A percentile compares a stretch with the other conserved stretches of the same genome.
These are phyloP conservation scores for Paecilomyces sp. DNA, from an alignment of 2,329 filamentous ascomycete species.

Conservation along the genomic window DNA sequence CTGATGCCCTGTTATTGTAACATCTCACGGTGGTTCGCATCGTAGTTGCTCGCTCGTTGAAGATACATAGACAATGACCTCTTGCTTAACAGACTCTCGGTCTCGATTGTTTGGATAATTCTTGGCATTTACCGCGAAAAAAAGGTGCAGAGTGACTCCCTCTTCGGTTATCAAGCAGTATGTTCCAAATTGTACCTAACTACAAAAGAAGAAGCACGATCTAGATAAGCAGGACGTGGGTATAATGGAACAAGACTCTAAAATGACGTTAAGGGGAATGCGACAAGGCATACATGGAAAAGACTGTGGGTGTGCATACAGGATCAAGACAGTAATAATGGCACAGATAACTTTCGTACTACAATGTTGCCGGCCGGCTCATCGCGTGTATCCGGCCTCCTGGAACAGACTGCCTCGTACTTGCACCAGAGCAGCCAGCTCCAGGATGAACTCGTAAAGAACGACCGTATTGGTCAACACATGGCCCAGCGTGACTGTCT, in stretches of 20 bases:
- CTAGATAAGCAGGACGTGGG: not conserved
- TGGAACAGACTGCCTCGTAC: constrained; percentile 68
- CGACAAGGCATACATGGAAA: not conserved
- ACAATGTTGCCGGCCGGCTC: not conserved
- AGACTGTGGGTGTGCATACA: not conserved
- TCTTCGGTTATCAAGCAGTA: not conserved
- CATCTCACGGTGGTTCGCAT: not conserved
- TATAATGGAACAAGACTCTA: not conserved
- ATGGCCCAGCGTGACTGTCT: constrained; percentile 64
- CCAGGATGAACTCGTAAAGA: constrained; percentile 71
- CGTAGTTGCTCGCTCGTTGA: not conserved
- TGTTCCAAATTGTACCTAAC: not conserved
- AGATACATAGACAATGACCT: not conserved
- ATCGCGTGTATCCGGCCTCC: constrained; percentile 56
- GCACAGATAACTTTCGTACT: not conserved
- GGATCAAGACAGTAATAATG: not conserved
- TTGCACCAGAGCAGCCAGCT: constrained; percentile 68
- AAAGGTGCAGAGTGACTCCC: not conserved
- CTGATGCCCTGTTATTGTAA: not conserved
- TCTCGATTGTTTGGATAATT: not conserved
- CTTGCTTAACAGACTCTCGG: not conserved
- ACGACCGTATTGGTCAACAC: constrained; percentile 73
- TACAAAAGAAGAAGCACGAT: not conserved
- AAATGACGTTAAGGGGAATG: not conserved
- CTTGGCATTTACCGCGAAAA: not conserved